These are phyloP conservation scores for Solanum neorickii DNA, from an alignment of 257 asterid species.

Conservation along the genomic window DNA sequence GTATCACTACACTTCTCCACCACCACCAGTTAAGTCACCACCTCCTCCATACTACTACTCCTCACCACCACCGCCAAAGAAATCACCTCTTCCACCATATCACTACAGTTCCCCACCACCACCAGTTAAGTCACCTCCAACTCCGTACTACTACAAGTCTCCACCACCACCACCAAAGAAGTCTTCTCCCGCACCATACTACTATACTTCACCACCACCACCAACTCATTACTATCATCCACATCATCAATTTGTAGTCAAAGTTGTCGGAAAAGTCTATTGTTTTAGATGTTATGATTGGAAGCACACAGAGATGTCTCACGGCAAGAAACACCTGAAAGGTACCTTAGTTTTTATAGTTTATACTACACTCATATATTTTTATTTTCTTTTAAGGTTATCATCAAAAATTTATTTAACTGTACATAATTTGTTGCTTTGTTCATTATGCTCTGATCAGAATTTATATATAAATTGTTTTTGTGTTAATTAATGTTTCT, in stretches of 20 bases:
- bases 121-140: not conserved
- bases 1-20: constrained; percentile 20
- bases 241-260: constrained; percentile 36
- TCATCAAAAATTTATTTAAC: not conserved
- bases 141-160: not conserved
- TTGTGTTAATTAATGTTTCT: not conserved
- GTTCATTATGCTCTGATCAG: no score
- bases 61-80: not conserved
- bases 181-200: not conserved
- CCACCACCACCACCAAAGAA: not conserved
- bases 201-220: constrained; percentile 1
- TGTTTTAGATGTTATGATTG: constrained; percentile 44
- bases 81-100: not conserved
- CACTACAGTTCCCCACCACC: not conserved
- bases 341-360: not conserved
- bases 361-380: not conserved
- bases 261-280: constrained; percentile 63
- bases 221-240: constrained; percentile 24
- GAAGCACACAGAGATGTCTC: not conserved
- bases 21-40: constrained; percentile 11
- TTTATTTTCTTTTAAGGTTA: not conserved
- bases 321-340: not conserved
- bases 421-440: no score
- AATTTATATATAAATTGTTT: no score
- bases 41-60: not conserved